Conservation (phyloP, 73 alveolate species). For the Stentor coeruleus region DNA sequence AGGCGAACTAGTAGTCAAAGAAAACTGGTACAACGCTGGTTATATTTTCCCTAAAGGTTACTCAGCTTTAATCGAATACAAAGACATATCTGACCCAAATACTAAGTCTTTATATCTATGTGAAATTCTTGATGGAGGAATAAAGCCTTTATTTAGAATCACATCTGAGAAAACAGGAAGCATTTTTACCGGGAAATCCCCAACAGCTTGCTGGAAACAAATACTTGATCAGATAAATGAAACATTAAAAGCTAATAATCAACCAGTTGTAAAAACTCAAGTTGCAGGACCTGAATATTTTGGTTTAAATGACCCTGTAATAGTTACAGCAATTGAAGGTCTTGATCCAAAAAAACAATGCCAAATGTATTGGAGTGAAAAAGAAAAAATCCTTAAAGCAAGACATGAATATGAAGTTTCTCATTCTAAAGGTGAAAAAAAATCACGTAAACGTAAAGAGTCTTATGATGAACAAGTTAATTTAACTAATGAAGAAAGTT, state of each 20-base stretch:
- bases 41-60: constrained; percentile 13
- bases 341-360: not conserved
- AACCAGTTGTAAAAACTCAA: not conserved
- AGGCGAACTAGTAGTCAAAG: not conserved
- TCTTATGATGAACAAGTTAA: not conserved
- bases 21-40: constrained; percentile 1
- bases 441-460: not conserved
- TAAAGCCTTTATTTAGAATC: constrained; percentile 83
- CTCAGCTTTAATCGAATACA: not conserved
- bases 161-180: constrained; percentile 61
- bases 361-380: not conserved
- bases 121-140: constrained; percentile 93
- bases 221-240: not conserved
- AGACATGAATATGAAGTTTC: not conserved
- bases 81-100: not conserved
- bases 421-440: not conserved
- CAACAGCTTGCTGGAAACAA: not conserved
- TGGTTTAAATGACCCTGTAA: constrained; percentile 9
- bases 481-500: not conserved
- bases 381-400: not conserved
- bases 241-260: not conserved
- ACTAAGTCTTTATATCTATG: too few relatives aligned
- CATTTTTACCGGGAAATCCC: not conserved
- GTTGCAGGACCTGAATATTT: constrained; percentile 7
- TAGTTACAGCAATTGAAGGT: not conserved